Evolutionary conservation across 108 stramenopile species (phyloP).

Genomic region (Conticribra guillardii): DNA sequence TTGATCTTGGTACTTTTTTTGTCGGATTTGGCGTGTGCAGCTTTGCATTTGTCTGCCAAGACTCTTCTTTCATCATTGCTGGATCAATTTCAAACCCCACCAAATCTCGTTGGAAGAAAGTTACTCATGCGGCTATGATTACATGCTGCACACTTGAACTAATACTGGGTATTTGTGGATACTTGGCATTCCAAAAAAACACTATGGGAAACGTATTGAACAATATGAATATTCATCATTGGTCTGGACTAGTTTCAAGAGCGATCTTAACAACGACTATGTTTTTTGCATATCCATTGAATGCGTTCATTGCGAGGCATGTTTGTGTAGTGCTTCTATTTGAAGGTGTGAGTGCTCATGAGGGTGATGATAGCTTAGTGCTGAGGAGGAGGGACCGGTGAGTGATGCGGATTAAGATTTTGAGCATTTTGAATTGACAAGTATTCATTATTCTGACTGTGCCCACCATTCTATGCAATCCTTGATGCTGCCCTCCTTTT

Average conservation of each 20-base stretch:
- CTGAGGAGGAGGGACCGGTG: neutral
- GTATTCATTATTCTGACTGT: too few relatives aligned
- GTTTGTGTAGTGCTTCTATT: constrained; percentile 78
- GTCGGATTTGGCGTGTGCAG: constrained; percentile 80
- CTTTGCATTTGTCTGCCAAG: constrained; percentile 91
- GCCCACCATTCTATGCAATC: too few relatives aligned
- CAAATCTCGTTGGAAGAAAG: constrained; percentile 67
- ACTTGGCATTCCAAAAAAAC: constrained; percentile 63
- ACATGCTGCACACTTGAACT: constrained; percentile 58
- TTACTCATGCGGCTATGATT: constrained; percentile 56
- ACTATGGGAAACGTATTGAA: constrained; percentile 77
- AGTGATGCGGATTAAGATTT: too few relatives aligned
- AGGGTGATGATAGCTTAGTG: constrained; percentile 43
- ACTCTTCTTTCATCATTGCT: constrained; percentile 87
- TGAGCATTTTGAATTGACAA: too few relatives aligned
- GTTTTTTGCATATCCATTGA: constrained; percentile 87
- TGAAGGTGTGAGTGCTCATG: constrained; percentile 78
- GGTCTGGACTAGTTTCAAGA: constrained; percentile 37
- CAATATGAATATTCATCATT: constrained; percentile 57
- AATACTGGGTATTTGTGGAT: constrained; percentile 64
- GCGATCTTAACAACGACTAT: constrained; percentile 69
- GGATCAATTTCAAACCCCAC: constrained; percentile 77
- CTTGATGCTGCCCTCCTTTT: too few relatives aligned
- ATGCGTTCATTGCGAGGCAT: constrained; percentile 83
- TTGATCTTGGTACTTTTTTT: constrained; percentile 68